phyloP scores from a whole-genome alignment of 352 stramenopile species.

The Plasmopara viticola region DNA sequence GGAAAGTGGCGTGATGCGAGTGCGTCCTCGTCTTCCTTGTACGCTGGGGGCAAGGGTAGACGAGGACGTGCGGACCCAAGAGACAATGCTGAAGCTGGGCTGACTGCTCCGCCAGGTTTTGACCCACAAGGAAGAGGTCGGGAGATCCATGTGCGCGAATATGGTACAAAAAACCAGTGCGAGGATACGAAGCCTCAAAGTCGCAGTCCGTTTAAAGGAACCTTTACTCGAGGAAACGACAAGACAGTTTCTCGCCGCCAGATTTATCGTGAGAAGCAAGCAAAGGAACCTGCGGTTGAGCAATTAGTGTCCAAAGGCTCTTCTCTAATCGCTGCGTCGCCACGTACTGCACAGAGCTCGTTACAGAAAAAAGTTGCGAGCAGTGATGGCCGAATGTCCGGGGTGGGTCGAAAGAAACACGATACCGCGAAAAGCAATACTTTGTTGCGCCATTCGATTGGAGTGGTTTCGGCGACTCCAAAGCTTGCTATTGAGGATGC shows the following conservation, averaged over 20 bases:
- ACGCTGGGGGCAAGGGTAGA: conserved; percentile 9
- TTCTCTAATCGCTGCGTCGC: background rate
- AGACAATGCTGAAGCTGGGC: conserved; percentile 3
- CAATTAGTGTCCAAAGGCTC: background rate
- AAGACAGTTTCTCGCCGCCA: conserved; percentile 32
- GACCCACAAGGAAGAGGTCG: conserved; percentile 10
- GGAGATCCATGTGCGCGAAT: background rate
- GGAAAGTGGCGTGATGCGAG: background rate
- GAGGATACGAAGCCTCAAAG: conserved; percentile 23
- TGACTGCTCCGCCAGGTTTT: conserved; percentile 4
- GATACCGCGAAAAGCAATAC: background rate
- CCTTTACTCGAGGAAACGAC: conserved; percentile 14
- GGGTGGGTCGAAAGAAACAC: background rate
- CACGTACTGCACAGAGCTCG: conserved; percentile 5
- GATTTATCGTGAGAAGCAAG: conserved; percentile 58
- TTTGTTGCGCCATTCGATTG: background rate
- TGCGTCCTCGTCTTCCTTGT: conserved; percentile 4
- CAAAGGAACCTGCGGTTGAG: conserved; percentile 19
- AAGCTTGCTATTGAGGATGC: conserved; percentile 1
- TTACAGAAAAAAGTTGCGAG: conserved; percentile 7
- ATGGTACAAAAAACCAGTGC: conserved; percentile 4
- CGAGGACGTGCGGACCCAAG: conserved; percentile 8
- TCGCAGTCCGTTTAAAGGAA: conserved; percentile 22
- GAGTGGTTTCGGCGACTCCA: background rate
- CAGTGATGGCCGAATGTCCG: background rate